A percentile compares a stretch with the other conserved stretches of the same genome.
phyloP scores from a whole-genome alignment of 2,329 filamentous ascomycete genomes.

The Colletotrichum limetticola region DNA sequence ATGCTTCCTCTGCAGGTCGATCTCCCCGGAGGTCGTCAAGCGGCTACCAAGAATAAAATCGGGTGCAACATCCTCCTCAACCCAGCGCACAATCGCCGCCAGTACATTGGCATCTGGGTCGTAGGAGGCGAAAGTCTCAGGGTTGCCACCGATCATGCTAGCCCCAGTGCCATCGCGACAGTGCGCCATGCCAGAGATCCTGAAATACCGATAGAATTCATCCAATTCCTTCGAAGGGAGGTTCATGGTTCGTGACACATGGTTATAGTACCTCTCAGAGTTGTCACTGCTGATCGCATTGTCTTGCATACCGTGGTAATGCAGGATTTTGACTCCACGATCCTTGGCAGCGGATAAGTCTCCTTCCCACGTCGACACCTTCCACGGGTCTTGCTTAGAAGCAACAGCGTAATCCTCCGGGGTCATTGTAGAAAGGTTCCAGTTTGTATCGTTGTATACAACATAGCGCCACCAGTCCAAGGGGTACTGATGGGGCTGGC shows the following conservation, averaged over 20 bases:
- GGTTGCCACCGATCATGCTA: conserved; percentile 42
- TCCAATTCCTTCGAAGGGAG: conserved; percentile 35
- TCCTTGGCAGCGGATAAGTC: conserved; percentile 51
- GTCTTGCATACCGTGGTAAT: conserved; percentile 59
- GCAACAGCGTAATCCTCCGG: conserved; percentile 34
- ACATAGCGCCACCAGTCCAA: conserved; percentile 41
- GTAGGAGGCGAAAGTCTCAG: conserved; percentile 26
- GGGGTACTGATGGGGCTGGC: conserved; percentile 12
- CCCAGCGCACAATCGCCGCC: conserved; percentile 61
- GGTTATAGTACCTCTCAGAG: conserved; percentile 59
- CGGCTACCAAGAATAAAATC: conserved; percentile 46
- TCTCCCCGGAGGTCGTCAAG: conserved; percentile 43
- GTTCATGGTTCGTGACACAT: conserved; percentile 55
- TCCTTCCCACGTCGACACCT: conserved; percentile 51
- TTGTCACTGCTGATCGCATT: conserved; percentile 55
- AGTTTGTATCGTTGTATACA: conserved; percentile 40
- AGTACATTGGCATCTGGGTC: conserved; percentile 56
- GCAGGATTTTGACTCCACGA: conserved; percentile 56
- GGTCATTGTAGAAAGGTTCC: conserved; percentile 8
- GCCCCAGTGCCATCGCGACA: conserved; percentile 60
- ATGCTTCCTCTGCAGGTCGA: conserved; percentile 46
- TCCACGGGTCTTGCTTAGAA: conserved; percentile 46
- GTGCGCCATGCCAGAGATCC: conserved; percentile 62
- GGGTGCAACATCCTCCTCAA: conserved; percentile 55
- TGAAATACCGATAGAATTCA: conserved; percentile 62